Percentiles rank a stretch among this genome's conserved stretches.
phyloP scores from a whole-genome alignment of 805 yeast genomes.

The Tetrapisispora fleetii region DNA sequence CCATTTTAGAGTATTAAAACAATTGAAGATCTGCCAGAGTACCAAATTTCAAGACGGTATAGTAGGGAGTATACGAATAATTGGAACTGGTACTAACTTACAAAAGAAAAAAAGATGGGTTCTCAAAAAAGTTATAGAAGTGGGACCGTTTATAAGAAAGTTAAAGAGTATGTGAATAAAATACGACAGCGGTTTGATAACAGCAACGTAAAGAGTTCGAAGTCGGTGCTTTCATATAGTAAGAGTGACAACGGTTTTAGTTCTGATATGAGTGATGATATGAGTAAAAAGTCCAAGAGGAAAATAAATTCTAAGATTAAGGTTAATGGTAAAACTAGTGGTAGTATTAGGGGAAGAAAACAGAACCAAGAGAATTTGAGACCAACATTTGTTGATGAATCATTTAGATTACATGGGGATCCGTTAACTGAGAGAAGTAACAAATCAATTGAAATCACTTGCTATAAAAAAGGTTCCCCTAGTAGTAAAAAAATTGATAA shows the following conservation, averaged over 20 bases:
- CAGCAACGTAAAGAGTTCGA: not conserved
- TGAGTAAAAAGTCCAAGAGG: not conserved
- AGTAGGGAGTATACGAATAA: not conserved
- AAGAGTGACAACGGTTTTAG: not conserved
- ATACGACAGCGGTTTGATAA: not conserved
- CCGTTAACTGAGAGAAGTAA: not conserved
- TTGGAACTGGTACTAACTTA: not conserved
- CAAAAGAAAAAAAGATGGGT: not conserved
- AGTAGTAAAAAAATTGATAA: not conserved
- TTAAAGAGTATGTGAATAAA: not conserved
- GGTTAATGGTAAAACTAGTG: not conserved
- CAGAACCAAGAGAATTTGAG: not conserved
- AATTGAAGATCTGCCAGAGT: no score
- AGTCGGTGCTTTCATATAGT: not conserved
- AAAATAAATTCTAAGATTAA: not conserved
- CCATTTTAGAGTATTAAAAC: no score
- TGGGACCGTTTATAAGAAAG: not conserved
- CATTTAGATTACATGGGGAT: constrained; percentile 1
- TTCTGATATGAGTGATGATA: not conserved
- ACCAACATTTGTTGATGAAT: constrained; percentile 2
- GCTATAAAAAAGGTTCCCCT: not conserved
- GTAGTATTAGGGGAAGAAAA: not conserved
- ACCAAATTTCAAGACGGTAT: no score
- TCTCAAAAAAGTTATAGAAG: not conserved
- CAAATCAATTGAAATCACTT: not conserved